phyloP scores from a whole-genome alignment of 345 rosid genomes.

The Excoecaria agallocha region DNA sequence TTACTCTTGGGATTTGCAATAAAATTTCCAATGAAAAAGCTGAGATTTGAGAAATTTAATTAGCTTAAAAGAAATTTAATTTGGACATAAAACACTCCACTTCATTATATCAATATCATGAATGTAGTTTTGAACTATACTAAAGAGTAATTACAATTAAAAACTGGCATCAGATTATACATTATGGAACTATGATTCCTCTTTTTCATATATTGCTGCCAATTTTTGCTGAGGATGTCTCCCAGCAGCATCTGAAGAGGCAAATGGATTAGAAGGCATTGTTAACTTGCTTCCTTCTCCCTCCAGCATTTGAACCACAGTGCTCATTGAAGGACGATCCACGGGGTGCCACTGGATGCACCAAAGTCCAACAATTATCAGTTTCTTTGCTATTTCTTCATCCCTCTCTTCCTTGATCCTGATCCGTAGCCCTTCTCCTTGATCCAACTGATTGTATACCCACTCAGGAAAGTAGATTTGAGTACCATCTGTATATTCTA shows the following conservation, averaged over 20 bases:
- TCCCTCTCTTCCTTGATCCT: conserved; percentile 3
- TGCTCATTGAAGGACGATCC: conserved; percentile 9
- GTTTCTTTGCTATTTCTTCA: conserved; percentile 6
- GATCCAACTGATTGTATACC: conserved; percentile 12
- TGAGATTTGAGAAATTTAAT: too few species aligned
- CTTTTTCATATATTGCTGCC: conserved; percentile 4
- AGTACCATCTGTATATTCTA: not conserved
- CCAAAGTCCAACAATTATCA: conserved; percentile 13
- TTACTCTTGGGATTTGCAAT: too few species aligned
- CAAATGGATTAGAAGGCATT: conserved; percentile 11
- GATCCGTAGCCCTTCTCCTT: conserved; percentile 14
- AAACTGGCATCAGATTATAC: not conserved
- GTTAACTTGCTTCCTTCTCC: not conserved
- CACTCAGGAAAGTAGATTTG: conserved; percentile 17
- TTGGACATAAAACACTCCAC: too few species aligned
- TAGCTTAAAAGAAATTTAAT: too few species aligned
- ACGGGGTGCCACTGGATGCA: conserved; percentile 15
- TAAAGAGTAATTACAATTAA: not conserved
- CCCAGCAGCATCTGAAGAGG: conserved; percentile 7
- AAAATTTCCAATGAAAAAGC: too few species aligned
- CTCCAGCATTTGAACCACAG: conserved; percentile 8
- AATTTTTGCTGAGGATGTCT: not conserved
- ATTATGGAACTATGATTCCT: not conserved
- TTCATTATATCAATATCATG: too few species aligned
- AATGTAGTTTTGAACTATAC: not conserved